Evolutionary conservation across 345 rosid species (phyloP).

Genomic region (Gossypium longicalyx): DNA sequence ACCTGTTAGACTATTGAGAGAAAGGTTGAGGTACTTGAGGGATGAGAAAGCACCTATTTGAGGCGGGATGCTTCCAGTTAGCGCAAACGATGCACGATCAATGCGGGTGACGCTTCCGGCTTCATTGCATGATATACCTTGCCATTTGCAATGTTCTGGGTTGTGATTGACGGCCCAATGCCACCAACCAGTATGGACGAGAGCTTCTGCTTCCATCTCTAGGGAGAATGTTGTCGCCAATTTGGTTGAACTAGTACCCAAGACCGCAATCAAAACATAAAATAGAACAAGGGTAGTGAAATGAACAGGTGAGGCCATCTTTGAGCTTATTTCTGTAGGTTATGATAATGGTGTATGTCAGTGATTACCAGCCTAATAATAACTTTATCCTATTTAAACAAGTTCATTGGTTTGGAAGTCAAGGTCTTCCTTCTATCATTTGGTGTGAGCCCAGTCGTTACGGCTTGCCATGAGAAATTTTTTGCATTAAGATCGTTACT

Average conservation of each 20-base stretch:
- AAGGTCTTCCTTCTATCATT: neutral
- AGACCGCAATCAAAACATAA: neutral
- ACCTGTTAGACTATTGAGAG: neutral
- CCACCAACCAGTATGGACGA: neutral
- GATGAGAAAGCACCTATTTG: neutral
- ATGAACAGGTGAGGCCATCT: neutral
- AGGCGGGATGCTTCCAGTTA: neutral
- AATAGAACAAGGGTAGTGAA: neutral
- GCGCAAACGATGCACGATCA: accelerated
- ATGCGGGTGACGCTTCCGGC: neutral
- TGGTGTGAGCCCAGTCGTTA: neutral
- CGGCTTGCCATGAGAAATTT: too few species aligned
- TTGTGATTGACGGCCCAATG: neutral
- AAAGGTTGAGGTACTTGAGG: neutral
- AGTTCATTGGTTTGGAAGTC: neutral
- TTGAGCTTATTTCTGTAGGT: neutral
- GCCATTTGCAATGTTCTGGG: neutral
- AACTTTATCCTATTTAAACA: neutral
- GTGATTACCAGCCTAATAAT: neutral
- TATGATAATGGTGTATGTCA: neutral
- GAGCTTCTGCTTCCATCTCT: neutral
- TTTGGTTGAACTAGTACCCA: neutral
- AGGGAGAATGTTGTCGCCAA: neutral
- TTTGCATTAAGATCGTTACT: too few species aligned
- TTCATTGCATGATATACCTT: neutral